Evolutionary conservation across 257 asterid genomes (phyloP), one percentile per base, ranked within the genome.

Genomic region (Vinca minor): DNA sequence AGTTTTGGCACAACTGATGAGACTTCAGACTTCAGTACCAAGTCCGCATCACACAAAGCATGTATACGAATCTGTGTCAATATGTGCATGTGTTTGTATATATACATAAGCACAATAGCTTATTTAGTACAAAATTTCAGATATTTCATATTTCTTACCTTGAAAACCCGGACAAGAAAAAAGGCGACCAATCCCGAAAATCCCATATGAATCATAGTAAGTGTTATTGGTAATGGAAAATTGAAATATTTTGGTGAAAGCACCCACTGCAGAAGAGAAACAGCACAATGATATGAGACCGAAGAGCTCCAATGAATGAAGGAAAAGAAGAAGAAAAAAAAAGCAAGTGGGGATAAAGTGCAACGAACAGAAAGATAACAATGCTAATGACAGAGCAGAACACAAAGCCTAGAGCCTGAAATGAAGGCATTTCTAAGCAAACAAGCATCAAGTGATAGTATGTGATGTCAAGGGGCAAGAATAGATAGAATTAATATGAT

Each of bases 161-260:
- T 92, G 53, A 87, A 81, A 77, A 92, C 88, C 49, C 96, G 96
- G 59, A 92, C 76, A 72, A 92, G 86, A 65, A 92, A 52, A 78
- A 92, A 92, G 31, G 98, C 95, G 70, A 92, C 98, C 73, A 83
- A 56, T 65, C 95, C 98, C 12, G 96, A 92, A 85, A 92, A 89
- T 55, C 96, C 98, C 98, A 92, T 92, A 59, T 92, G 98, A 64
- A 92, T 89, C 98, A 92, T 92, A 65, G 98, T 91, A 64, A 91
- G 96, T 31, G 95, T 89, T 60, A 92, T 92, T 31, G 98, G 98
- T 39, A 87, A 77, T 28, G 98, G 96, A 69, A 92, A 89, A 79
- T 92, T 89, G 87, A 92, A 92, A 78, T 92, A 89, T 75, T 87
- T 92, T 68, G 95, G 96, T 17, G 98, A 92, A 73, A 92, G 96